Base-by-base conservation (phyloP, 139 green algal species). In the Deuterostichococcus epilithicus region DNA sequence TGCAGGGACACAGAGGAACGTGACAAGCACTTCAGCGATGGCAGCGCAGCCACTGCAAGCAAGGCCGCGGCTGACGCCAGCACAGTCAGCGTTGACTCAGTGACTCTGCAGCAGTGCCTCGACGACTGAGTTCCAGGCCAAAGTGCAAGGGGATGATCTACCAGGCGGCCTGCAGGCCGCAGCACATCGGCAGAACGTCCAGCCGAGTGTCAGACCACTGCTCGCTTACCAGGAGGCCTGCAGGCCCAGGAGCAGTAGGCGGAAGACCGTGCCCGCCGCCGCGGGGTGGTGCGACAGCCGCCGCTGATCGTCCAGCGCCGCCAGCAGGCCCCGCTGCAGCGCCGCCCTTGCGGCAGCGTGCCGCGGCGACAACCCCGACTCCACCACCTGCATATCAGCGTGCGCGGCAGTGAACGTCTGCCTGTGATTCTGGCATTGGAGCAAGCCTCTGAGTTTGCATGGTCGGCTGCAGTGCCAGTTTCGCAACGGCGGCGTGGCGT, bases 251-350 rank as follows among this genome's bases (percentile, higher is more conserved):
- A 37, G 76, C 70, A 92, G 76, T 65, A 94, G 84, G 35, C 87
- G 85, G 80, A 92, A 93, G 58, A 78, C 79, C 2, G 88, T 65
- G 5, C 81, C 84, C 2, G 58, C 76, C 28, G 90, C 85, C 35
- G 90, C 85, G 38, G 90, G 87, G 81, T 93, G 90, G 28, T 71
- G 80, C 38, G 79, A 82, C 42, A 95, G 84, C 0, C 30, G n/a
- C 28, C 74, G 42, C 0, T 71, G 47, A 32, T 77, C 20, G 13
- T 65, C 44, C 66, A 94, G 82, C 0, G 85, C 83, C 34, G 81
- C 73, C 60, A 81, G 80, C 76, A 93, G 83, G 73, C 89, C 45
- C 37, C 78, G 78, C 34, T 32, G 33, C 42, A 60, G 32, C 59
- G 77, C 28, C 59, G 65, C 68, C 1, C 35, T 13, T 20, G 28